Base-by-base conservation (phyloP, 108 stramenopile species). In the Chaetoceros tenuissimus region DNA sequence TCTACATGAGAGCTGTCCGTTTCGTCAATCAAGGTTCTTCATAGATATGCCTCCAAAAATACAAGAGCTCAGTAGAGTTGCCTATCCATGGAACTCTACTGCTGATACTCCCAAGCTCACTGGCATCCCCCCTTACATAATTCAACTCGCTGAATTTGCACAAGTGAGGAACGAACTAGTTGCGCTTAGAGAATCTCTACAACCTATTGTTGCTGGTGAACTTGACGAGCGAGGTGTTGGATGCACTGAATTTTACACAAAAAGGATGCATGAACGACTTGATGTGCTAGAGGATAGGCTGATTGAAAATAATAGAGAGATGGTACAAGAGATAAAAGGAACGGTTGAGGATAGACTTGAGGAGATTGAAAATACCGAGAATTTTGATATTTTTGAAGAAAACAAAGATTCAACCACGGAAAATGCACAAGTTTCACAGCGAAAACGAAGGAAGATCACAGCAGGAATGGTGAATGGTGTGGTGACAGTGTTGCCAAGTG, bases 91-190 rank as follows among this genome's bases (percentile, higher is more conserved):
- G 64, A 25, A 63, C 20, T 31, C 44, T 31, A 65, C 57, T 34
- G 46, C 46, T 0, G 20, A 2, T 24, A 63, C 54, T 28, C 62
- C 62, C 1, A 55, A n/a, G 13, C 55, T 58, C 24, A 58, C 64
- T 34, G 64, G 64, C 31, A 50, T 65, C 24, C 55, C 64, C 2
- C 64, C 64, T 16, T 56, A 57, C 34, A 20, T 65, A 18, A 31
- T 31, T 2, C 23, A 50, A 24, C 27, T 65, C 8, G 55, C 57
- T 26, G 1, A 58, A 24, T 3, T 55, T 2, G 54, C 46, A 28
- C 2, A 2, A 3, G 21, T 63, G 45, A 17, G 47, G 34, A 40
- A 10, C 13, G 34, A 40, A 40, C 13, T 40, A 40, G 13, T 5
- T 5, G 8, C 5, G 34, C 34, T 40, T 10, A 5, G 34, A 40